Evolutionary conservation across 2,329 filamentous ascomycete genomes (phyloP).

Genomic region (Trematosphaeria pertusa): DNA sequence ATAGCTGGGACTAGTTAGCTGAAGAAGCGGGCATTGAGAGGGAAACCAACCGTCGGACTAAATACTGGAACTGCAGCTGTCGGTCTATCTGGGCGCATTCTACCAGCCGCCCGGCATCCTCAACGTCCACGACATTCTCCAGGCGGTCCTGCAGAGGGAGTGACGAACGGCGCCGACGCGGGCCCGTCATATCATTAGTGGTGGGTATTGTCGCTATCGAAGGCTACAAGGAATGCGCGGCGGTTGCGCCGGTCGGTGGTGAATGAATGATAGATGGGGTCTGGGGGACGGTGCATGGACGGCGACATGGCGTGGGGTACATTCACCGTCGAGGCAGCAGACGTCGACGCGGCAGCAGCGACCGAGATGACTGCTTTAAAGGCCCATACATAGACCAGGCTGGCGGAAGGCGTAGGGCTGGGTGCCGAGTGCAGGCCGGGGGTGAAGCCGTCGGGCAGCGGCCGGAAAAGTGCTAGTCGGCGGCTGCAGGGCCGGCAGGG

Average conservation of each 20-base stretch:
- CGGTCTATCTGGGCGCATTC: conserved; percentile 37
- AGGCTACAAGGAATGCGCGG: not conserved
- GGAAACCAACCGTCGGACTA: conserved; percentile 37
- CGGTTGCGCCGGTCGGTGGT: conserved; percentile 2
- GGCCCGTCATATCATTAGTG: not conserved
- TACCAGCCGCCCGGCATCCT: conserved; percentile 34
- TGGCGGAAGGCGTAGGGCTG: too few species aligned
- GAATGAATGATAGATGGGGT: not conserved
- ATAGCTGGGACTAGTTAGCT: conserved; percentile 63
- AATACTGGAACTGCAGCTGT: conserved; percentile 39
- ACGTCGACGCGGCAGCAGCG: not conserved
- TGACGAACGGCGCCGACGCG: not conserved
- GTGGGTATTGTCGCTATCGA: not conserved
- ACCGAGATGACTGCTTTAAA: too few species aligned
- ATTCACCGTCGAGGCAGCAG: conserved; percentile 7
- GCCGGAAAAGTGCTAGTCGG: too few species aligned
- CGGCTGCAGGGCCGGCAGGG: too few species aligned
- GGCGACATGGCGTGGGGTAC: conserved; percentile 1
- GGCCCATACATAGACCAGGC: too few species aligned
- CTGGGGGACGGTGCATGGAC: not conserved
- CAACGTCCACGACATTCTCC: conserved; percentile 25
- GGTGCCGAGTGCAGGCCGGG: too few species aligned
- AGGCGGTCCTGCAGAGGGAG: not conserved
- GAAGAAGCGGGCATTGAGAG: conserved; percentile 12
- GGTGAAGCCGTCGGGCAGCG: too few species aligned